phyloP scores from a whole-genome alignment of 306 rosid genomes.

The Begonia peltatifolia region DNA sequence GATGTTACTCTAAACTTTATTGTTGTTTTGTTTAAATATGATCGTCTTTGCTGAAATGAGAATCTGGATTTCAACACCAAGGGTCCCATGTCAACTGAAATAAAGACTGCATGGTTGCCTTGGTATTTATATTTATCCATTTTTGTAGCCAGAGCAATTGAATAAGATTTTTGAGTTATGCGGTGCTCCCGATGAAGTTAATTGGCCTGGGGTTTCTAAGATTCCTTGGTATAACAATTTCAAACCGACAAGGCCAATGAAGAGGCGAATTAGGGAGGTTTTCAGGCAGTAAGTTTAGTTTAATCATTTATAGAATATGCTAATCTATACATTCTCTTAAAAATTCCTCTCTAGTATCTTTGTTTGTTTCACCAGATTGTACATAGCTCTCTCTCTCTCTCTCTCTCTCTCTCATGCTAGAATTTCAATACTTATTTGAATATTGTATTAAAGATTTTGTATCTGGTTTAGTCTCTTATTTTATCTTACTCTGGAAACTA shows the following conservation, averaged over 20 bases:
- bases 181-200: constrained; percentile 39
- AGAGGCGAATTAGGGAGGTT: constrained; percentile 33
- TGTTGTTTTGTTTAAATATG: background rate
- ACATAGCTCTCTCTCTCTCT: too few relatives aligned
- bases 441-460: background rate
- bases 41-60: too few relatives aligned
- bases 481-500: background rate
- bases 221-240: constrained; percentile 46
- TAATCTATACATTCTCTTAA: too few relatives aligned
- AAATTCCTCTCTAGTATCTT: too few relatives aligned
- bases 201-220: constrained; percentile 45
- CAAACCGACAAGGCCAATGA: constrained; percentile 37
- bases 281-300: constrained; percentile 31
- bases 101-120: background rate
- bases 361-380: too few relatives aligned
- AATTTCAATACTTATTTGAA: too few relatives aligned
- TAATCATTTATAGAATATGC: too few relatives aligned
- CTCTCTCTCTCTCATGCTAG: too few relatives aligned
- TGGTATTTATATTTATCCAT: background rate
- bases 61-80: too few relatives aligned
- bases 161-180: constrained; percentile 41
- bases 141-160: constrained; percentile 34
- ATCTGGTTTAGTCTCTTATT: background rate
- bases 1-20: too few relatives aligned
- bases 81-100: background rate